Evolutionary conservation across 1,284 basidiomycete species (phyloP), one percentile per base, ranked within the genome.

Genomic region (Ustilago bromivora): DNA sequence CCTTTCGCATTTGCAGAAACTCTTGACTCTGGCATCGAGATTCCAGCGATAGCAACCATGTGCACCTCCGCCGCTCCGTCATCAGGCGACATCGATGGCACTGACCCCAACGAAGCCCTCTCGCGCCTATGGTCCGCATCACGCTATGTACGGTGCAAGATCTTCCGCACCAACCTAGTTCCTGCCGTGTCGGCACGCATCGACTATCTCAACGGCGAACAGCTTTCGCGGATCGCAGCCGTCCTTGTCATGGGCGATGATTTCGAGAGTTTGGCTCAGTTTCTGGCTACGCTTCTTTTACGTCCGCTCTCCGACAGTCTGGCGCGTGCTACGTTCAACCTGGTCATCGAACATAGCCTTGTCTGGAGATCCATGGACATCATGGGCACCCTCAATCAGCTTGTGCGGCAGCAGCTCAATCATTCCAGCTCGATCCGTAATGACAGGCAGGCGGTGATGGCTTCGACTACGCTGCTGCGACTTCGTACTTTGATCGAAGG

Each of bases 51-150:
- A 4, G 36, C 54, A 15, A 9, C 46, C 15, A 36, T 28, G 23
- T 28, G 23, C 23, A 28, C 23, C 23, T 28, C 36, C 36, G 13
- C 41, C 17, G 11, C 13, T 7, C 54, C 31, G n/a, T 17, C 55
- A 11, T 34, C 41, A 1, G 11, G 12, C 7, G 9, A 23, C 23
- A 13, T 36, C 4, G 13, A 43, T 40, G 0, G 3, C 19, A 40
- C 28, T 47, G 47, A 67, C 34, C 51, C 36, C 1, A 34, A 58
- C 7, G 35, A 51, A 23, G 54, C 38, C 2, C 47, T 81, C 17
- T 75, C 76, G 23, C 82, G 79, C 34, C 56, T 84, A 10, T 80
- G 71, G 78, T 69, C 54, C 17, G 80, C 78, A 0, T 85, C 84
- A 38, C 82, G 77, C 32, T 82, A 70, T 47, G 69, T 79, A 13